phyloP scores from a whole-genome alignment of 148 eudicot genomes.

The Beta vulgaris region DNA sequence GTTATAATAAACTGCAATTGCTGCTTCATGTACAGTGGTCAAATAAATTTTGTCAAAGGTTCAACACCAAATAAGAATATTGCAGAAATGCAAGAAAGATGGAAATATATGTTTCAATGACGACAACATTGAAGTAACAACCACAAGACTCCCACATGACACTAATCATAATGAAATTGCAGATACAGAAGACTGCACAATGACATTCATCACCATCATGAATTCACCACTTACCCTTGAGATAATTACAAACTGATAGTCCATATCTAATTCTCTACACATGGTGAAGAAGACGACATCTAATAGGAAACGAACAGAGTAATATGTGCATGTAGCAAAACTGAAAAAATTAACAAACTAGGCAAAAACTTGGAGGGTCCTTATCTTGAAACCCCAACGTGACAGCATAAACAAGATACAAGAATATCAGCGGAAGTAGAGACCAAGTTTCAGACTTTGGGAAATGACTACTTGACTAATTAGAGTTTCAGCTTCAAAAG shows the following conservation, averaged over 20 bases:
- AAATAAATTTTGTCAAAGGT: not conserved
- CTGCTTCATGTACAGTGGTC: not conserved
- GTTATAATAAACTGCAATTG: not conserved
- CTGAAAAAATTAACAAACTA: not conserved
- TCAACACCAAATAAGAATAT: not conserved
- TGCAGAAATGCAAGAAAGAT: no score
- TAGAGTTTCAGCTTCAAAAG: not conserved
- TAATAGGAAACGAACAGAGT: not conserved
- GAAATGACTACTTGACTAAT: not conserved
- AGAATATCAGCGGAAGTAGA: not conserved
- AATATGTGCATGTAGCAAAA: not conserved
- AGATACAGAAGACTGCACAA: not conserved
- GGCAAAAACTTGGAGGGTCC: not conserved
- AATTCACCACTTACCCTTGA: not conserved
- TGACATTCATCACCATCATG: not conserved
- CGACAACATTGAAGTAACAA: not conserved
- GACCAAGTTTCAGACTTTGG: not conserved
- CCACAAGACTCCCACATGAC: not conserved
- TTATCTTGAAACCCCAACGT: not conserved
- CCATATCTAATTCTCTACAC: not conserved
- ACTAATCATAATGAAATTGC: not conserved
- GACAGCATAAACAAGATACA: slow-evolving; percentile 2
- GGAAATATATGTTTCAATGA: not conserved
- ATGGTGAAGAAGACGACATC: not conserved
- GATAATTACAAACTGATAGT: not conserved